These are phyloP conservation scores for Clausena lansium DNA, from an alignment of 345 rosid species.

Conservation along the genomic window DNA sequence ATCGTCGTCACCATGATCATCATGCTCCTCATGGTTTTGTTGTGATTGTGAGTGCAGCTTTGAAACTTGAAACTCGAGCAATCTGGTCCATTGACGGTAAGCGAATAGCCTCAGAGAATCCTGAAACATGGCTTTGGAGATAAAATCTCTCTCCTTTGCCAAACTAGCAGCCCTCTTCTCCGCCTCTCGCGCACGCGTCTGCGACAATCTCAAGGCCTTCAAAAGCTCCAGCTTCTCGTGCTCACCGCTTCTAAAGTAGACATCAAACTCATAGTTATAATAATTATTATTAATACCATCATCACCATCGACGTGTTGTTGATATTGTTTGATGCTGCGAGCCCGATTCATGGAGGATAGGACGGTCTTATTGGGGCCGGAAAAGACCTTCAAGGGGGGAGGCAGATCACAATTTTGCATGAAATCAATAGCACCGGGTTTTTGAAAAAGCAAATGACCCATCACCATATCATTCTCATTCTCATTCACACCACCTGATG, in stretches of 20 bases:
- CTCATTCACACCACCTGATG: slow-evolving; percentile 10
- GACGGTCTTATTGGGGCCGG: slow-evolving; percentile 28
- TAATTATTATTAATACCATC: not conserved
- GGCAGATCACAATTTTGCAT: slow-evolving; percentile 64
- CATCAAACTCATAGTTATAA: not conserved
- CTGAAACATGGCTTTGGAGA: slow-evolving; percentile 31
- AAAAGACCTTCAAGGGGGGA: slow-evolving; percentile 48
- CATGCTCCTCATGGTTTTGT: not conserved
- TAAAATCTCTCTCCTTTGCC: slow-evolving; percentile 37
- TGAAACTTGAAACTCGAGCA: slow-evolving; percentile 49
- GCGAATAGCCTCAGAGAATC: slow-evolving; percentile 46
- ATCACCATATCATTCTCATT: slow-evolving; percentile 29
- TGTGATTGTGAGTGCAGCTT: slow-evolving; percentile 24
- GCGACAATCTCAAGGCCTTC: slow-evolving; percentile 62
- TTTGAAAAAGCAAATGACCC: slow-evolving; percentile 22
- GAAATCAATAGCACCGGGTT: slow-evolving; percentile 14
- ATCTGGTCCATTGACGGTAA: slow-evolving; percentile 43
- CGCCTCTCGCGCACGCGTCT: slow-evolving; percentile 67
- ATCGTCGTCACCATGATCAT: not conserved
- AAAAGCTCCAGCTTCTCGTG: slow-evolving; percentile 41
- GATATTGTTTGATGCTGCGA: not conserved
- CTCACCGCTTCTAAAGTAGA: slow-evolving; percentile 2
- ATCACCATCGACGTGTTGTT: not conserved
- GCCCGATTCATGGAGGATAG: slow-evolving; percentile 21
- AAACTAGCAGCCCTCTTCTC: slow-evolving; percentile 44